phyloP scores from a whole-genome alignment of 1,284 basidiomycete species.

The Porogramme epimiltina region DNA sequence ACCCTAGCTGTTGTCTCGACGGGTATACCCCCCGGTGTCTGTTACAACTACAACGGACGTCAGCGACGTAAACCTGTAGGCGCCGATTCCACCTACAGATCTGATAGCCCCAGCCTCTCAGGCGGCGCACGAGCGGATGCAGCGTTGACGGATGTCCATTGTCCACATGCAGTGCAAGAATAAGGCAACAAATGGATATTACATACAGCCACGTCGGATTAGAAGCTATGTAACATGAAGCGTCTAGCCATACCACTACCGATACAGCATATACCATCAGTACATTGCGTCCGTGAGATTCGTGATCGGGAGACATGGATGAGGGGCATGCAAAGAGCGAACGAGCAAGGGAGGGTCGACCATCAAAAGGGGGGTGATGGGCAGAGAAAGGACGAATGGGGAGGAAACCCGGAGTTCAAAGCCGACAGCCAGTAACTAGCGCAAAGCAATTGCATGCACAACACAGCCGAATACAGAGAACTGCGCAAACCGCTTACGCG shows the following conservation, averaged over 20 bases:
- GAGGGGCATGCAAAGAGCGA: neutral
- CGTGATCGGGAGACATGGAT: constrained; percentile 1
- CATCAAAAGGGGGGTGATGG: neutral
- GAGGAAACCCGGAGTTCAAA: neutral
- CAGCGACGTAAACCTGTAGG: no score
- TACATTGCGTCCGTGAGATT: constrained; percentile 20
- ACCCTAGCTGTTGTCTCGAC: no score
- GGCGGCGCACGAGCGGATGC: no score
- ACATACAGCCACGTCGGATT: constrained; percentile 15
- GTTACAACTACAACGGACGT: no score
- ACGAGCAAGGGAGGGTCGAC: neutral
- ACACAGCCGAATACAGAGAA: constrained; percentile 12
- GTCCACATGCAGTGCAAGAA: neutral
- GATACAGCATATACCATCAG: constrained; percentile 23
- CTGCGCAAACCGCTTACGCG: constrained; percentile 4
- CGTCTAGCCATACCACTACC: constrained; percentile 24
- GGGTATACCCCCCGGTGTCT: no score
- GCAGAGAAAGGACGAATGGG: neutral
- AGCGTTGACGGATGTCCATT: neutral
- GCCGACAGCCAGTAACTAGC: constrained; percentile 4
- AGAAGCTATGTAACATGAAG: constrained; percentile 20
- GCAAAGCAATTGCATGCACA: constrained; percentile 16
- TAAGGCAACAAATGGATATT: neutral
- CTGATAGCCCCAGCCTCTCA: no score
- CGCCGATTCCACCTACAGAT: no score